Evolutionary conservation across 495 filamentous ascomycete genomes (phyloP).

Genomic region (Penicillium psychrofluorescens): DNA sequence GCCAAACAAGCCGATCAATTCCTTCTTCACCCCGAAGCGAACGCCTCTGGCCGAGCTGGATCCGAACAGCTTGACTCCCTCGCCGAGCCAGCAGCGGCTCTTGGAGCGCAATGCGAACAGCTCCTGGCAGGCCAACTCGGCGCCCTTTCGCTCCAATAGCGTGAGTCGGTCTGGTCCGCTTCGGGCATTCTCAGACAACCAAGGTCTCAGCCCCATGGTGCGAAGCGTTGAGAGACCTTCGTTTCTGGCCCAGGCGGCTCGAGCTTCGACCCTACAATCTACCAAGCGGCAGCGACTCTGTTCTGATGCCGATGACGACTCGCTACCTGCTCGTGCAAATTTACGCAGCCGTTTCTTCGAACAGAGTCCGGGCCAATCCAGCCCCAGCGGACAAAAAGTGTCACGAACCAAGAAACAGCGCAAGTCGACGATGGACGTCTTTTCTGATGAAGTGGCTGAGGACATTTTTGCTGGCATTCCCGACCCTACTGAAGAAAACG

Average conservation of each 20-base stretch:
- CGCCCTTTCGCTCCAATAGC: conserved; percentile 20
- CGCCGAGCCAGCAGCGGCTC: conserved; percentile 57
- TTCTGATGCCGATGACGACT: conserved; percentile 43
- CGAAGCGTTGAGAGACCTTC: conserved; percentile 39
- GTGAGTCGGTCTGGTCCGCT: conserved; percentile 33
- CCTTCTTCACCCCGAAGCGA: conserved; percentile 70
- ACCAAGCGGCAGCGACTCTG: conserved; percentile 58
- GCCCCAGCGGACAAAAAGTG: conserved; percentile 43
- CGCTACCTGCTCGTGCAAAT: conserved; percentile 19
- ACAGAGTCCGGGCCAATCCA: conserved; percentile 28
- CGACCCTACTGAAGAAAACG: conserved; percentile 20
- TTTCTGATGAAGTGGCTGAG: conserved; percentile 61
- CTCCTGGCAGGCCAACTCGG: conserved; percentile 46
- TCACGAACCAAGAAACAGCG: conserved; percentile 38
- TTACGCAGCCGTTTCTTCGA: conserved; percentile 55
- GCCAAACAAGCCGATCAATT: conserved; percentile 58
- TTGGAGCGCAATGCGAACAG: conserved; percentile 45
- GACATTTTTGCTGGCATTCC: conserved; percentile 50
- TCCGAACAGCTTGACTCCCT: conserved; percentile 72
- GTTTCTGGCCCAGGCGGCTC: conserved; percentile 33
- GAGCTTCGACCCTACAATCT: conserved; percentile 40
- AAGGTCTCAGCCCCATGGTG: conserved; percentile 28
- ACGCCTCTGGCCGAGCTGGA: conserved; percentile 81
- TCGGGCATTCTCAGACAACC: conserved; percentile 23
- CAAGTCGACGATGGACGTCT: conserved; percentile 48